Evolutionary conservation across 441 rosid genomes (phyloP).

Genomic region (Aquilaria agallochum): DNA sequence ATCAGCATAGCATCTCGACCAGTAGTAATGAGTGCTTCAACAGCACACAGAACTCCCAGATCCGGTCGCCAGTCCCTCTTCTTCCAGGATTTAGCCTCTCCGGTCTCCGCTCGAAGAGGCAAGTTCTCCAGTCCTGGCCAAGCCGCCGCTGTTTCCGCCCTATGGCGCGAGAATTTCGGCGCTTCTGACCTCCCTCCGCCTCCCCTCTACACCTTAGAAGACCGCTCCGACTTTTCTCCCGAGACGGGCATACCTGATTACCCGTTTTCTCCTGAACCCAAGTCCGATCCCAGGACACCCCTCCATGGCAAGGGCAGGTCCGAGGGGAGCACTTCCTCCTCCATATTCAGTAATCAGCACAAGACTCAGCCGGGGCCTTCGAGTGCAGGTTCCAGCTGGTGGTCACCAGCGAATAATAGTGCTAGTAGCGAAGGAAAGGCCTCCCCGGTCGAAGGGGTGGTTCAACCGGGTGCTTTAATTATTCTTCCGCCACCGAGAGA

Average conservation of each 20-base stretch:
- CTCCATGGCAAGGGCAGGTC: constrained; percentile 48
- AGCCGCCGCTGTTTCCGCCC: constrained; percentile 88
- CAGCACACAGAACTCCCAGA: constrained; percentile 65
- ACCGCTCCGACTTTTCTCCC: constrained; percentile 82
- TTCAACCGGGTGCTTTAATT: constrained; percentile 78
- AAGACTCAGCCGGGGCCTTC: constrained; percentile 50
- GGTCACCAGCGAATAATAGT: constrained; percentile 61
- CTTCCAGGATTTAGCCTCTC: constrained; percentile 86
- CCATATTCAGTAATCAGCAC: constrained; percentile 52
- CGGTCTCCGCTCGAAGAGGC: constrained; percentile 70
- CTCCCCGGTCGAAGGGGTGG: constrained; percentile 89
- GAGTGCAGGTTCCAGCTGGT: constrained; percentile 62
- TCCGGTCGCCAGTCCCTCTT: constrained; percentile 78
- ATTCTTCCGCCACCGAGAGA: constrained; percentile 89
- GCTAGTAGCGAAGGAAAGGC: constrained; percentile 59
- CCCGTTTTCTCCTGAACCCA: constrained; percentile 61
- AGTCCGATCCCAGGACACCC: constrained; percentile 56
- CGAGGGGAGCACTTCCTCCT: constrained; percentile 55
- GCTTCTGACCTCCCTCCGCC: constrained; percentile 94
- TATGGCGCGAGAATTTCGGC: constrained; percentile 86
- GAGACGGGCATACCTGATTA: constrained; percentile 82
- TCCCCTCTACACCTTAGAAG: constrained; percentile 83
- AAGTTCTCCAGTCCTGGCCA: constrained; percentile 77
- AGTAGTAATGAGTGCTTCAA: constrained; percentile 40
- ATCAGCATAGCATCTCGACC: too few relatives aligned